A percentile compares a stretch with the other conserved stretches of the same genome.
Conservation (phyloP, 1,284 basidiomycete species). For the Peniophora sp. region DNA sequence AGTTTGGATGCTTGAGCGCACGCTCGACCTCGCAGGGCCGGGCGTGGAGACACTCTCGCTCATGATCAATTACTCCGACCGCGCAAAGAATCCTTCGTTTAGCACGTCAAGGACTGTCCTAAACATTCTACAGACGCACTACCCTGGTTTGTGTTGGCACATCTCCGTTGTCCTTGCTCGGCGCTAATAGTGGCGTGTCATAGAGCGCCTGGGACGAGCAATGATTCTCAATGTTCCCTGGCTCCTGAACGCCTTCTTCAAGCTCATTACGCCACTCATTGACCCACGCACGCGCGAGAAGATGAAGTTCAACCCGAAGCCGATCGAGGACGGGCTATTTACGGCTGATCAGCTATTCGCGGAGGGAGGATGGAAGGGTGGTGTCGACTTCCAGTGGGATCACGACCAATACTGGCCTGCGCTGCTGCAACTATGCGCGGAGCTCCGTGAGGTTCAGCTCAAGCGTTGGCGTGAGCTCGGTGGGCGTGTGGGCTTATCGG, state of each 20-base stretch:
- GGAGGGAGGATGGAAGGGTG: constrained; percentile 52
- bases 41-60: constrained; percentile 70
- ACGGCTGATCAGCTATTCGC: constrained; percentile 47
- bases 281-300: constrained; percentile 74
- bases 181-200: too few species aligned
- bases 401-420: constrained; percentile 72
- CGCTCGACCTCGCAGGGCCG: constrained; percentile 66
- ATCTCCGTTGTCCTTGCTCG: too few species aligned
- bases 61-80: constrained; percentile 81
- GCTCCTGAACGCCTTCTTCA: constrained; percentile 76
- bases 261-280: constrained; percentile 74
- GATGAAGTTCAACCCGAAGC: constrained; percentile 62
- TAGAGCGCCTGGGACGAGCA: constrained; percentile 81
- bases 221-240: constrained; percentile 82
- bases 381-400: constrained; percentile 53
- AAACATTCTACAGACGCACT: constrained; percentile 80
- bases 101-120: constrained; percentile 56
- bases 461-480: constrained; percentile 59
- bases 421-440: constrained; percentile 47
- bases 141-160: constrained; percentile 42
- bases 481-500: constrained; percentile 56
- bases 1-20: constrained; percentile 68
- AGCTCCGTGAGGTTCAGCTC: constrained; percentile 40
- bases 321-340: constrained; percentile 54
- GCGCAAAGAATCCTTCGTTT: constrained; percentile 69